These are phyloP conservation scores for Asterophora lycoperdoides DNA, from an alignment of 768 basidiomycete genomes.

Conservation along the genomic window DNA sequence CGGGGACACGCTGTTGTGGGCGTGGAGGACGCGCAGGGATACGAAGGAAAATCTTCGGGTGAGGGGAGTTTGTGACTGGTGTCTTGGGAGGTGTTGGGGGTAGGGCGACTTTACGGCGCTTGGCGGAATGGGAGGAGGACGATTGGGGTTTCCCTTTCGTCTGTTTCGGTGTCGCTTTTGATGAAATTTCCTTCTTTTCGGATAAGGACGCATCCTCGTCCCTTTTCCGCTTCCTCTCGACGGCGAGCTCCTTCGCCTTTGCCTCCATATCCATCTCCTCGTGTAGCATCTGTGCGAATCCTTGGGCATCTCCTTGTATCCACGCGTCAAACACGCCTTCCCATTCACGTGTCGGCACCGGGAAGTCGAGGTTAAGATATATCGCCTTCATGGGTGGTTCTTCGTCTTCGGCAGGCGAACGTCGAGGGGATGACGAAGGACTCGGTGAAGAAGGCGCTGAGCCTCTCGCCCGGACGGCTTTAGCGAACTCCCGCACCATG, in stretches of 20 bases:
- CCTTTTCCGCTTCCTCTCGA: constrained; percentile 53
- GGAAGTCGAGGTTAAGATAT: constrained; percentile 86
- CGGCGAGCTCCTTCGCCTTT: constrained; percentile 47
- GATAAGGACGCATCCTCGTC: constrained; percentile 40
- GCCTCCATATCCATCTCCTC: constrained; percentile 55
- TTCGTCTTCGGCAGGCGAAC: constrained; percentile 41
- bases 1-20: constrained; percentile 4
- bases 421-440: constrained; percentile 47
- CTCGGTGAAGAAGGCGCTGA: constrained; percentile 31
- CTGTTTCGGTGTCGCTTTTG: not conserved
- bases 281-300: constrained; percentile 60
- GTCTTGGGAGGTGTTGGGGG: constrained; percentile 18
- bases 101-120: constrained; percentile 14
- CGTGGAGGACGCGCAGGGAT: constrained; percentile 14
- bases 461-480: constrained; percentile 60
- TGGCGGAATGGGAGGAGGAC: constrained; percentile 7
- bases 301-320: constrained; percentile 85
- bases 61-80: constrained; percentile 1
- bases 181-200: constrained; percentile 3
- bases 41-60: constrained; percentile 11
- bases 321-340: constrained; percentile 88
- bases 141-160: constrained; percentile 13
- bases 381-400: constrained; percentile 59
- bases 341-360: constrained; percentile 82
- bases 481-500: constrained; percentile 85